Evolutionary conservation across 306 rosid genomes (phyloP).

Genomic region (Nissolia schottii): DNA sequence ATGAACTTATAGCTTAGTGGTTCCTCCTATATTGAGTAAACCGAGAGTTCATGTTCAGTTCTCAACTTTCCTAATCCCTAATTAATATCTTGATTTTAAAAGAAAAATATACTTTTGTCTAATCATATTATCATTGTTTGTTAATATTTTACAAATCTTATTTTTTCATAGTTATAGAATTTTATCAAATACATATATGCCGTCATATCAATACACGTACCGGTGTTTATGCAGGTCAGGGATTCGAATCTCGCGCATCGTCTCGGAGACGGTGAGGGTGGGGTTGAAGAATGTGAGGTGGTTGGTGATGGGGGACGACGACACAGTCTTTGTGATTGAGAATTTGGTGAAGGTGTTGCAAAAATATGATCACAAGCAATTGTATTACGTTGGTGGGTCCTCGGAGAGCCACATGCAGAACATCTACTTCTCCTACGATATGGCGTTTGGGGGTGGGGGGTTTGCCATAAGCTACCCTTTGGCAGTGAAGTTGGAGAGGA

Average conservation of each 20-base stretch:
- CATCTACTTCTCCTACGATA: constrained; percentile 47
- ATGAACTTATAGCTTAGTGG: too few species aligned
- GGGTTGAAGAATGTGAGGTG: constrained; percentile 36
- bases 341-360: constrained; percentile 50
- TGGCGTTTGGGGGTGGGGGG: constrained; percentile 78
- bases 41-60: too few species aligned
- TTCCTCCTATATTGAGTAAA: too few species aligned
- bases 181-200: too few species aligned
- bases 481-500: constrained; percentile 46
- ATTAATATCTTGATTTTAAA: too few species aligned
- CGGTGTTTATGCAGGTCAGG: too few species aligned
- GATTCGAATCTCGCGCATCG: constrained; percentile 43
- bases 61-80: too few species aligned
- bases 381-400: constrained; percentile 53
- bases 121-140: too few species aligned
- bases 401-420: constrained; percentile 77
- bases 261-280: constrained; percentile 31
- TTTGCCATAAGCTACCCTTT: constrained; percentile 65
- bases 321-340: constrained; percentile 55
- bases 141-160: too few species aligned
- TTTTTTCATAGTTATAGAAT: too few species aligned
- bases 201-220: too few species aligned
- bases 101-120: too few species aligned
- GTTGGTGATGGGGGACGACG: constrained; percentile 63
- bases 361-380: constrained; percentile 54